Evolutionary conservation across 148 eudicot genomes (phyloP), one percentile per base, ranked within the genome.

Genomic region (Hydrangea macrophylla): DNA sequence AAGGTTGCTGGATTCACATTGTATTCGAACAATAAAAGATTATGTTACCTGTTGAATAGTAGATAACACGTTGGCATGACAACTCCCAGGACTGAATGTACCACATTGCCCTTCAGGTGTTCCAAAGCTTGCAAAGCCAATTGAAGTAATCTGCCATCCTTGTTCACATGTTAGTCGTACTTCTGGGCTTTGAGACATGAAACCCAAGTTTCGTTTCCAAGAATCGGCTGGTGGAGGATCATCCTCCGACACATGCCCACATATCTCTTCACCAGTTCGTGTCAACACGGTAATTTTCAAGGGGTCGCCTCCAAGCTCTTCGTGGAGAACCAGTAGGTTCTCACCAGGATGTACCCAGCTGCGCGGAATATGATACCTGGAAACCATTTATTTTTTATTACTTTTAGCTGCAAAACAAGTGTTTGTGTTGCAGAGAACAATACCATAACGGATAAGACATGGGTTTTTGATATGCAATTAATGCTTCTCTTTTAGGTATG

Each of bases 261-360:
- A 83, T 33, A 77, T 65, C 69, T 40, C 61, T 33, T 77, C 77
- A 45, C 77, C 78, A 9, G 68, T 69, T 58, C 61, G 76, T 56
- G 79, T 69, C 5, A 35, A 17, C 30, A 83, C 1, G n/a, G 77
- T 74, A 36, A 80, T 80, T 58, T 70, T 75, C 51, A 75, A 73
- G 32, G 87, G 84, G 69, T 83, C 82, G 27, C 87, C 87, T 1
- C 87, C 82, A 27, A 83, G 69, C 65, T 83, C 87, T 72, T 83
- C 84, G 70, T 71, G 84, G 55, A 83, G 66, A 40, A 83, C 86
- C 56, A 83, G 72, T 42, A 83, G 60, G 75, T 83, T 83, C 67
- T 76, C 69, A 33, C 84, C 82, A 25, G 75, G 32, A 55, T 77
- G 72, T 62, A 83, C 78, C 87, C 87, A 83, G 32, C 75, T 68